These are phyloP conservation scores for Xylaria venustula DNA, from an alignment of 495 filamentous ascomycete genomes.

Conservation along the genomic window DNA sequence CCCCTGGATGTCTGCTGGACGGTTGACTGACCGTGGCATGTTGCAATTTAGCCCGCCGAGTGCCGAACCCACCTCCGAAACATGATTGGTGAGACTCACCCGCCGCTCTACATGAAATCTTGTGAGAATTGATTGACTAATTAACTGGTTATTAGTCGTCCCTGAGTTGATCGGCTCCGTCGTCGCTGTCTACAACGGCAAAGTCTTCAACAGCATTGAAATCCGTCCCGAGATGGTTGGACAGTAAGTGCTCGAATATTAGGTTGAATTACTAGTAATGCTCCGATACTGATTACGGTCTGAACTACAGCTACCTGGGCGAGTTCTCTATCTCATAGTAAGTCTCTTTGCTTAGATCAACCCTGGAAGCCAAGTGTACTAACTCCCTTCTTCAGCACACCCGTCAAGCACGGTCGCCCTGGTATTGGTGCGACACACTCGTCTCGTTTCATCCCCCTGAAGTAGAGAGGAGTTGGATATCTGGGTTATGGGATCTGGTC, in stretches of 20 bases:
- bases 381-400: conserved; percentile 70
- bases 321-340: conserved; percentile 99
- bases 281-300: background rate
- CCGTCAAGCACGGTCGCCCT: conserved; percentile 99
- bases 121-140: background rate
- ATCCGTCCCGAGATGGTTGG: conserved; percentile 99
- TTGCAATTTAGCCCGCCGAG: conserved; percentile 56
- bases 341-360: conserved; percentile 38
- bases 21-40: background rate
- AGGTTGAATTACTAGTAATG: background rate
- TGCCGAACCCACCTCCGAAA: conserved; percentile 99
- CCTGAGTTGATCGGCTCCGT: conserved; percentile 99
- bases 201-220: conserved; percentile 99
- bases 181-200: conserved; percentile 98
- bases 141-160: conserved; percentile 54
- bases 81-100: conserved; percentile 68
- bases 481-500: conserved; percentile 11
- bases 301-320: conserved; percentile 68
- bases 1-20: background rate
- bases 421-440: conserved; percentile 99
- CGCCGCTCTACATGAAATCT: background rate
- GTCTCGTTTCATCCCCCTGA: conserved; percentile 99
- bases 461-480: conserved; percentile 60
- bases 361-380: background rate
- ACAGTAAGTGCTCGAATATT: conserved; percentile 45